Evolutionary conservation across 1,284 basidiomycete species (phyloP).

Genomic region (Ceratobasidium sp.): DNA sequence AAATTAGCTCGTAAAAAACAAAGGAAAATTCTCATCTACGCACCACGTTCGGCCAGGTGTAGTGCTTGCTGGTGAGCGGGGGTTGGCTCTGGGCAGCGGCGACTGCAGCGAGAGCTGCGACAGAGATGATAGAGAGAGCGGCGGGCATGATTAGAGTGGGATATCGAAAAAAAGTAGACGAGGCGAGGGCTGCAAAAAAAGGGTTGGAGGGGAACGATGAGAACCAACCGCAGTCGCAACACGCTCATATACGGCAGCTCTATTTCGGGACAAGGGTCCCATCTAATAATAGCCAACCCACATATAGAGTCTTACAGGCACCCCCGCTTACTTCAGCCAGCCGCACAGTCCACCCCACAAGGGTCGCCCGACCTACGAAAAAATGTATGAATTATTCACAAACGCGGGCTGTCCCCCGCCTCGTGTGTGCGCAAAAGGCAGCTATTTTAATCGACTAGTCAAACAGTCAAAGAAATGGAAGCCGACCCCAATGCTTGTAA

Average conservation of each 20-base stretch:
- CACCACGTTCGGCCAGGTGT: slow-evolving; percentile 24
- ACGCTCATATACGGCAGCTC: slow-evolving; percentile 27
- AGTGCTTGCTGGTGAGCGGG: slow-evolving; percentile 34
- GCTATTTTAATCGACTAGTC: not conserved
- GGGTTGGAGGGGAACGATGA: slow-evolving; percentile 28
- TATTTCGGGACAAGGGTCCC: slow-evolving; percentile 39
- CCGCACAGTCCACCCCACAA: not conserved
- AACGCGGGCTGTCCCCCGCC: not conserved
- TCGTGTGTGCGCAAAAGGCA: not conserved
- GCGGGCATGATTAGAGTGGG: slow-evolving; percentile 40
- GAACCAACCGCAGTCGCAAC: slow-evolving; percentile 29
- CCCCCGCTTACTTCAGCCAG: not conserved
- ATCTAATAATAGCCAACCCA: slow-evolving; percentile 21
- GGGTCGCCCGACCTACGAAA: not conserved
- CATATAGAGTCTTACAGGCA: slow-evolving; percentile 21
- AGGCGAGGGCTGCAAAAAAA: not conserved
- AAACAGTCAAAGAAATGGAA: not conserved
- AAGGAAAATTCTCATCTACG: not conserved
- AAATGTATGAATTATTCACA: not conserved
- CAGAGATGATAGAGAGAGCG: slow-evolving; percentile 42
- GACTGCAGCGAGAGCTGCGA: slow-evolving; percentile 30
- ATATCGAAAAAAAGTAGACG: slow-evolving; percentile 16
- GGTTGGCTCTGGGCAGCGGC: slow-evolving; percentile 23
- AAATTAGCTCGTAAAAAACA: not conserved
- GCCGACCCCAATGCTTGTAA: not conserved